phyloP scores from a whole-genome alignment of 768 basidiomycete species.

The Russula abietina region DNA sequence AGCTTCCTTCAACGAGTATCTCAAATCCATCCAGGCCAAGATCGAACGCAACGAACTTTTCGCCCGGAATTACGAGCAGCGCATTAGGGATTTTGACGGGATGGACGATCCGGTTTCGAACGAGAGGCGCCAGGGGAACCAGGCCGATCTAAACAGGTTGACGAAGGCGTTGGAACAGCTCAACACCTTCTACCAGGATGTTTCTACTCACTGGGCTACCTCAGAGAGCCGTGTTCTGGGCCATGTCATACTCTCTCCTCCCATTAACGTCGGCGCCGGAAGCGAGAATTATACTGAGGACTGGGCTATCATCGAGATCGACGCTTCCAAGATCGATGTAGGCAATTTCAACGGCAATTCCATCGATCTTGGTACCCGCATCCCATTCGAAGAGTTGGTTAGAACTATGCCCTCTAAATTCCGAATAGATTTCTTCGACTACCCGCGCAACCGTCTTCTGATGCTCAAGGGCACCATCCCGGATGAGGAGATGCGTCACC shows the following conservation, averaged over 20 bases:
- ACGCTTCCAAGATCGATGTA: too few relatives aligned
- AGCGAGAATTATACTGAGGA: too few relatives aligned
- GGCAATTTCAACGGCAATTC: not conserved
- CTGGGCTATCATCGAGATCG: too few relatives aligned
- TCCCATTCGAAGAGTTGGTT: too few relatives aligned
- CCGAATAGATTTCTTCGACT: not conserved
- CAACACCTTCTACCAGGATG: not conserved
- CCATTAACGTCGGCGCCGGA: too few relatives aligned
- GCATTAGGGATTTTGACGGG: not conserved
- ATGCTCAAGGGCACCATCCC: not conserved
- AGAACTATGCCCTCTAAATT: too few relatives aligned
- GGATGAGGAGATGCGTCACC: not conserved
- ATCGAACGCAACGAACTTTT: not conserved
- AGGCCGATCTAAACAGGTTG: not conserved
- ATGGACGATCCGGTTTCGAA: not conserved
- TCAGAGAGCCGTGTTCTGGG: too few relatives aligned
- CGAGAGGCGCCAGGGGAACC: not conserved
- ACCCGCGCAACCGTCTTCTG: not conserved
- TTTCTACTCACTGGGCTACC: not conserved
- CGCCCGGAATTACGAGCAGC: not conserved
- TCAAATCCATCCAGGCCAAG: conserved; percentile 29
- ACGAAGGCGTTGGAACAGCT: not conserved
- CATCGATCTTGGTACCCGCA: not conserved
- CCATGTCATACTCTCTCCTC: too few relatives aligned
- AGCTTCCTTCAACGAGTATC: conserved; percentile 27